These are phyloP conservation scores for Mycena galericulata DNA, from an alignment of 768 basidiomycete species.

Conservation along the genomic window DNA sequence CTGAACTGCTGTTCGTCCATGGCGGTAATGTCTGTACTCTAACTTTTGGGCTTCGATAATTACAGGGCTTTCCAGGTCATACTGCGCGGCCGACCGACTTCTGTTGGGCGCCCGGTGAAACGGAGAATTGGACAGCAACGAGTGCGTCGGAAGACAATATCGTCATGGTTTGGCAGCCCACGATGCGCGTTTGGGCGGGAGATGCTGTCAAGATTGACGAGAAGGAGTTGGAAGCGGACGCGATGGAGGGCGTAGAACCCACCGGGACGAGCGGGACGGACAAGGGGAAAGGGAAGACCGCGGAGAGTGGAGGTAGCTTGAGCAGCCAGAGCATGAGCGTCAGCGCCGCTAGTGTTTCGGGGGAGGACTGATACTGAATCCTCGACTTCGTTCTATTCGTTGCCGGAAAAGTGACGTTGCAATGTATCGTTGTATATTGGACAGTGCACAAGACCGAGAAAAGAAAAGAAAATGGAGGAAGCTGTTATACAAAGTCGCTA, in stretches of 20 bases:
- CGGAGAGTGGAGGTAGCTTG: conserved; percentile 53
- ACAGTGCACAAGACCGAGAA: conserved; percentile 6
- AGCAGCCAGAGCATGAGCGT: conserved; percentile 69
- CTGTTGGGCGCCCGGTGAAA: conserved; percentile 90
- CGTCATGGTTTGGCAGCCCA: conserved; percentile 97
- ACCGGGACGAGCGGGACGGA: conserved; percentile 42
- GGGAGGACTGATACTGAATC: conserved; percentile 56
- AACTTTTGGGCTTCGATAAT: conserved; percentile 13
- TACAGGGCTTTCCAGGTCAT: conserved; percentile 66
- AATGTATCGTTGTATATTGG: conserved; percentile 18
- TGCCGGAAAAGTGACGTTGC: neutral
- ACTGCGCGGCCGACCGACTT: conserved; percentile 93
- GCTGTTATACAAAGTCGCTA: conserved; percentile 30
- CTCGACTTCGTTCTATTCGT: conserved; percentile 8
- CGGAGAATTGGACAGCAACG: conserved; percentile 86
- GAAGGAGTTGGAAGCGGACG: conserved; percentile 85
- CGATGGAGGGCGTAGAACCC: conserved; percentile 80
- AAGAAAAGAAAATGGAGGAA: conserved; percentile 22
- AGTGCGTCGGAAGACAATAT: conserved; percentile 98
- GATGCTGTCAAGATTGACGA: conserved; percentile 88
- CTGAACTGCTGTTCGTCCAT: conserved; percentile 95
- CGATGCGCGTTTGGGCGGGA: conserved; percentile 93
- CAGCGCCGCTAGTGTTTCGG: conserved; percentile 65
- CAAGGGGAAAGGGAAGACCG: conserved; percentile 51
- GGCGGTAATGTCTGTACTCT: conserved; percentile 72